A percentile compares a stretch with the other conserved stretches of the same genome.
Evolutionary conservation across 1,284 basidiomycete genomes (phyloP).

Genomic region (Sporisorium reilianum): DNA sequence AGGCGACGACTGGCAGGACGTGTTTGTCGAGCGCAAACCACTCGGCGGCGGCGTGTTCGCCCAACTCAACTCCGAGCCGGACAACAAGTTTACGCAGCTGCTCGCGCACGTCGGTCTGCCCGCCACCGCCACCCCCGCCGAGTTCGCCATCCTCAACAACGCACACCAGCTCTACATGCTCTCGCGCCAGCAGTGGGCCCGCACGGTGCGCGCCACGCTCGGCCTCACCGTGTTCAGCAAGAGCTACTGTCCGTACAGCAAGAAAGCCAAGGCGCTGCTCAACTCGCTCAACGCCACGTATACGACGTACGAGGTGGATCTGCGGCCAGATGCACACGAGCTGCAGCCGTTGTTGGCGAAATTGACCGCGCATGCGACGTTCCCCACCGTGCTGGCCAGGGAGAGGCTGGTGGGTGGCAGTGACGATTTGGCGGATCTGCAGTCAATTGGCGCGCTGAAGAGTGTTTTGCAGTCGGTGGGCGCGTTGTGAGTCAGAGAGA

Average conservation of each 20-base stretch:
- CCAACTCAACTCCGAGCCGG: conserved; percentile 23
- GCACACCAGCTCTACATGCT: conserved; percentile 34
- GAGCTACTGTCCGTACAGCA: conserved; percentile 50
- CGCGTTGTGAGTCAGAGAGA: conserved; percentile 28
- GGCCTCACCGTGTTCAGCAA: conserved; percentile 53
- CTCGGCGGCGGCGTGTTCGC: conserved; percentile 17
- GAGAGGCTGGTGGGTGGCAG: conserved; percentile 45
- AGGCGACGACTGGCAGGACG: conserved; percentile 30
- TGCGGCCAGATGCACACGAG: conserved; percentile 32
- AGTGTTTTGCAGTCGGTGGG: conserved; percentile 22
- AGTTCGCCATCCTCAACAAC: conserved; percentile 27
- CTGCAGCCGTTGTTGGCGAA: conserved; percentile 38
- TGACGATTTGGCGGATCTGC: conserved; percentile 33
- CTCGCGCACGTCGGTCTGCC: conserved; percentile 34
- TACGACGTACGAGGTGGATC: conserved; percentile 46
- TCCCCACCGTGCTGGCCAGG: conserved; percentile 40
- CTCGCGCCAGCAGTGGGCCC: conserved; percentile 41
- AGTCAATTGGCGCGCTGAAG: conserved; percentile 23
- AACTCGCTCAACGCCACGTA: conserved; percentile 28
- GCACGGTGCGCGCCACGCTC: conserved; percentile 11
- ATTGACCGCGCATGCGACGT: conserved; percentile 42
- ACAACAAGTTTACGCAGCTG: conserved; percentile 45
- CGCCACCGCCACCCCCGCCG: conserved; percentile 2
- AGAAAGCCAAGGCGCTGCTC: conserved; percentile 39
- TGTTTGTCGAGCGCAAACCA: conserved; percentile 31